These are phyloP conservation scores for Jackrogersella minutella DNA, from an alignment of 495 filamentous ascomycete genomes.

Conservation along the genomic window DNA sequence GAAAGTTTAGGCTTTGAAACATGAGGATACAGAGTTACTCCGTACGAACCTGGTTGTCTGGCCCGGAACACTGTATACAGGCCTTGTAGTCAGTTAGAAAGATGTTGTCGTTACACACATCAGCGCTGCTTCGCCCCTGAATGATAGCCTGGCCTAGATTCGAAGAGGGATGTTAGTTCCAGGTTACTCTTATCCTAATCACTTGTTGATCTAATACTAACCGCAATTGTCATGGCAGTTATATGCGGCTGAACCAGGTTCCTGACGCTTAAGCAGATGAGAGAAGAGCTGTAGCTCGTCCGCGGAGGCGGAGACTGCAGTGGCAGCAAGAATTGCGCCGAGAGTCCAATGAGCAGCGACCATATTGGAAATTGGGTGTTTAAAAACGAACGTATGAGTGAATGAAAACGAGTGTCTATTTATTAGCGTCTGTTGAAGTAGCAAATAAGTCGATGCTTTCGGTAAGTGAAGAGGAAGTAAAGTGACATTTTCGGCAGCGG, in stretches of 20 bases:
- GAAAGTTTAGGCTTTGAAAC: conserved; percentile 26
- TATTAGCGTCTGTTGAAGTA: not conserved
- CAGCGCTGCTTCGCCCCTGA: conserved; percentile 39
- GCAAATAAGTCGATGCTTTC: not conserved
- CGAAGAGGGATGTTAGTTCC: not conserved
- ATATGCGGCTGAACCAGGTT: conserved; percentile 55
- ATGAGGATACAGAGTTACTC: not conserved
- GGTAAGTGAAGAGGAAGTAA: conserved; percentile 4
- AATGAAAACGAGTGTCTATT: conserved; percentile 23
- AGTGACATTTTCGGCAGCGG: not conserved
- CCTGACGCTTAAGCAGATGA: conserved; percentile 47
- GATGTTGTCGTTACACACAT: conserved; percentile 51
- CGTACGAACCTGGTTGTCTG: conserved; percentile 45
- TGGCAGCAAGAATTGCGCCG: conserved; percentile 24
- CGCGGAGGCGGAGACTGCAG: conserved; percentile 25
- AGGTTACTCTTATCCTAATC: not conserved
- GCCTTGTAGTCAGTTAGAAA: conserved; percentile 53
- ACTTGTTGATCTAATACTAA: conserved; percentile 32
- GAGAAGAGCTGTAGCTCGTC: conserved; percentile 30
- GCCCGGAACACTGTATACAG: conserved; percentile 57
- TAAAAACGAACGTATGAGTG: conserved; percentile 21
- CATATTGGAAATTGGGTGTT: conserved; percentile 26
- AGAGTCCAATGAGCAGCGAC: conserved; percentile 21
- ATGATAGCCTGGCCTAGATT: conserved; percentile 54
- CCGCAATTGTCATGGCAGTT: conserved; percentile 61